Evolutionary conservation across 192 early-diverging fungal species (phyloP), one percentile per base, ranked within the genome.

Genomic region (Rhizophagus sp.): DNA sequence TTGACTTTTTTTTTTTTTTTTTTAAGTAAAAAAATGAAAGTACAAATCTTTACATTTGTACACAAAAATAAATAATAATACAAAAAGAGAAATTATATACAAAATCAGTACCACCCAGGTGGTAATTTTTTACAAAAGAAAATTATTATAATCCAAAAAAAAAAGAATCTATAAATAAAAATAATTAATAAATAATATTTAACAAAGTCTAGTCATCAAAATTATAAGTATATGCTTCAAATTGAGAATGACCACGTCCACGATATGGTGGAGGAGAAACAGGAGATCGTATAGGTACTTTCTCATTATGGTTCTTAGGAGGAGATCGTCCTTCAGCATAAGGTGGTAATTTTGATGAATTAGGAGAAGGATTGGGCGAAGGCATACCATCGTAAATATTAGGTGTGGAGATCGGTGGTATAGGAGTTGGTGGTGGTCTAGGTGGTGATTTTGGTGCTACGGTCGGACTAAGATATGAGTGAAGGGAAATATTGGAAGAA

Each of bases 211-310:
- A 66, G 3, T 66, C 64, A 27, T 66, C 64, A 22, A 66, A 66
- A 66, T 66, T 66, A 33, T 30, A 66, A 25, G 64, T 66, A 66
- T 66, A 66, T n/a, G 64, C 64, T 30, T 66, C 64, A 66, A 30
- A 12, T 30, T 30, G 25, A 66, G 25, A 25, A 15, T 25, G 30
- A 66, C 30, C 30, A 15, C 64, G 64, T 17, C 30, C 30, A 15
- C 64, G 64, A 30, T 66, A 66, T 25, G 64, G 64, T 15, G 64
- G 64, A 66, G 64, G 64, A 4, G 64, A 66, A 66, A 12, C 9
- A 25, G 25, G 24, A 13, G 64, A 22, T 30, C 30, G 64, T 30
- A 27, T 4, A 33, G 64, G 24, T 2, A 22, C 4, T 33, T 66
- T 33, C 11, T 66, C 13, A 12, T 10, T 65, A 9, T 65, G 13